A percentile compares a stretch with the other conserved stretches of the same genome.
These are phyloP conservation scores for Phytophthora capsici DNA, from an alignment of 352 stramenopile species.

Conservation along the genomic window DNA sequence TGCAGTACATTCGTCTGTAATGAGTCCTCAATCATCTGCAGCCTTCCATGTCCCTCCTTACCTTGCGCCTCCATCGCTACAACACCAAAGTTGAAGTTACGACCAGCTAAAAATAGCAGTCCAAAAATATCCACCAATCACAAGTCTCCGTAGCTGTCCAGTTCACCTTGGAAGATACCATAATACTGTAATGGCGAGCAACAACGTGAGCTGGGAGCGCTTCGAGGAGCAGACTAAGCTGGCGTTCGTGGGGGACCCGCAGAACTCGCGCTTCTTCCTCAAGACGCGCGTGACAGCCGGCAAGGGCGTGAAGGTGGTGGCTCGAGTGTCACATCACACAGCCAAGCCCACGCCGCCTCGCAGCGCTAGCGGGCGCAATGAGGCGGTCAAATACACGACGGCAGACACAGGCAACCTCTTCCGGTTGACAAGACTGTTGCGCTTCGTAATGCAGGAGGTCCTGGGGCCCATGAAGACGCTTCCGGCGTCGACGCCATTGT, in stretches of 20 bases:
- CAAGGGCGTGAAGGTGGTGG: constrained; percentile 46
- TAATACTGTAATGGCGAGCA: constrained; percentile 13
- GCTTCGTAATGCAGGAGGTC: constrained; percentile 75
- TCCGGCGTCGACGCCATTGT: constrained; percentile 5
- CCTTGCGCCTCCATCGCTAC: constrained; percentile 22
- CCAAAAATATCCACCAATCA: constrained; percentile 33
- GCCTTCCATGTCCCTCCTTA: not conserved
- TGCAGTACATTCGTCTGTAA: not conserved
- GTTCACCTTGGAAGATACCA: constrained; percentile 16
- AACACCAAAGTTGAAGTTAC: constrained; percentile 28
- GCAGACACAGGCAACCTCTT: constrained; percentile 41
- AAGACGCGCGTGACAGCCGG: constrained; percentile 51
- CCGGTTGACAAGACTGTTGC: constrained; percentile 56
- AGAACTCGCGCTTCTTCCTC: constrained; percentile 67
- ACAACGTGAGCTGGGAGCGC: constrained; percentile 59
- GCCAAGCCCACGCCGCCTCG: constrained; percentile 19
- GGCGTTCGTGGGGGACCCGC: constrained; percentile 57
- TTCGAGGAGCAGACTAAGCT: constrained; percentile 79
- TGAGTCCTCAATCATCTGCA: not conserved
- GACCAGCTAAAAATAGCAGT: constrained; percentile 26
- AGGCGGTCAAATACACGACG: constrained; percentile 40
- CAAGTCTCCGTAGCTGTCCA: constrained; percentile 1
- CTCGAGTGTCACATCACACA: constrained; percentile 51
- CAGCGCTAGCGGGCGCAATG: constrained; percentile 11
- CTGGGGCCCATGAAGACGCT: constrained; percentile 59